These are phyloP conservation scores for Termitomyces sp. DNA, from an alignment of 1,284 basidiomycete genomes.

Conservation along the genomic window DNA sequence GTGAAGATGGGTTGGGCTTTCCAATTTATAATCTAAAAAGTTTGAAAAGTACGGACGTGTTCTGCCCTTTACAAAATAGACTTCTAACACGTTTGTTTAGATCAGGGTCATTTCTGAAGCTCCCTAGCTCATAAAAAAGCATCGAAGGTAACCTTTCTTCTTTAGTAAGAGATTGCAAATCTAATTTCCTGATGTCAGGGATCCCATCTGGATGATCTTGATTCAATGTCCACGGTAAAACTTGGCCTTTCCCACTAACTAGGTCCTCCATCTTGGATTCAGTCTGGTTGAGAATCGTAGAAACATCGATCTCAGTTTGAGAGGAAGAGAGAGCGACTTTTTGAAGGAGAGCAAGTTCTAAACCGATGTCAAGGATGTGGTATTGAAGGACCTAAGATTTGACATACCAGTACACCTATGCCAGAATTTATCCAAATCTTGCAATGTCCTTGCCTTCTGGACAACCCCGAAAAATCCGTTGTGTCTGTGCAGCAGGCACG, in stretches of 20 bases:
- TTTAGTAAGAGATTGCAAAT: not conserved
- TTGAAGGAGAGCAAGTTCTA: not conserved
- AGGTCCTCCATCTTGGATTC: not conserved
- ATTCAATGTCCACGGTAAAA: not conserved
- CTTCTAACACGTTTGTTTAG: not conserved
- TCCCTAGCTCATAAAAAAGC: conserved; percentile 1
- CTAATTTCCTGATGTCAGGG: not conserved
- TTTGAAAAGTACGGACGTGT: not conserved
- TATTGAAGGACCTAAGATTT: not conserved
- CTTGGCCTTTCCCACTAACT: not conserved
- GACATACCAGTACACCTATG: not conserved
- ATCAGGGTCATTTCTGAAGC: not conserved
- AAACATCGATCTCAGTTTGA: not conserved
- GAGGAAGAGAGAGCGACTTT: not conserved
- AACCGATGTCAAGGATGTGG: not conserved
- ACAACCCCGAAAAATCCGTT: not conserved
- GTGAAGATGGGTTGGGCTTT: not conserved
- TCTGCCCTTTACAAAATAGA: not conserved
- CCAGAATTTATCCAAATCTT: not conserved
- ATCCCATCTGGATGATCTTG: not conserved
- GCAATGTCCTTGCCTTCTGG: not conserved
- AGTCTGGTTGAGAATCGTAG: not conserved
- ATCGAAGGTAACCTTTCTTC: not conserved
- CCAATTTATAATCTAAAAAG: not conserved
- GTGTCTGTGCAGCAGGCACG: not conserved